phyloP scores from a whole-genome alignment of 306 rosid genomes.

The Mucuna pruriens region DNA sequence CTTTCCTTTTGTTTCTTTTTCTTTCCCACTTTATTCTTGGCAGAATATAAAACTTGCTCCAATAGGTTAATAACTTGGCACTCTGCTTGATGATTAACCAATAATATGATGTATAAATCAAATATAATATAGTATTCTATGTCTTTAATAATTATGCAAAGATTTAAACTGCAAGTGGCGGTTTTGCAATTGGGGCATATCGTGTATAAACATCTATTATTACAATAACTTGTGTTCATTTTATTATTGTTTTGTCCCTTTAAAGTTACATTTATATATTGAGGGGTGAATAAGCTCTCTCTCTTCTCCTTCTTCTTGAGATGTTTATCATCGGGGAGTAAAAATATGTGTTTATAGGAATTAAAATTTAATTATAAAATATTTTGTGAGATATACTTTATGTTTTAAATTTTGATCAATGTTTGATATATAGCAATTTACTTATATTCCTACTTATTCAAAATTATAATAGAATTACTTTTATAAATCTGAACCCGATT shows the following conservation, averaged over 20 bases:
- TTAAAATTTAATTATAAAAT: too few species aligned
- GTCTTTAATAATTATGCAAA: background rate
- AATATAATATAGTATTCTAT: background rate
- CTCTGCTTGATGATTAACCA: constrained; percentile 7
- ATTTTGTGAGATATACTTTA: too few species aligned
- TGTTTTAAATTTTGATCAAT: too few species aligned
- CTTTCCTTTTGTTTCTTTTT: background rate
- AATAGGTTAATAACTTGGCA: background rate
- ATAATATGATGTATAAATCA: background rate
- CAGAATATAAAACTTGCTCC: background rate
- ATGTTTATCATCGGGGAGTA: too few species aligned
- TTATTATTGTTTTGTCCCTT: background rate
- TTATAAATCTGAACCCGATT: too few species aligned
- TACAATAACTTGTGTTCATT: background rate
- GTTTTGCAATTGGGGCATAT: background rate
- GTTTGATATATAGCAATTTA: too few species aligned
- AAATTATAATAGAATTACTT: too few species aligned
- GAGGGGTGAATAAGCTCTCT: background rate
- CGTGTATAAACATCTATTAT: background rate
- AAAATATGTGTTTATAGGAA: too few species aligned
- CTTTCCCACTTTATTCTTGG: constrained; percentile 11
- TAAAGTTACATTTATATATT: background rate
- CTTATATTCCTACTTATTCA: too few species aligned
- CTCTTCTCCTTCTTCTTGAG: background rate
- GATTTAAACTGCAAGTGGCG: background rate